A percentile compares a stretch with the other conserved stretches of the same genome.
Conservation (phyloP, 305 asterid genomes). For the Solanum hybrid region DNA sequence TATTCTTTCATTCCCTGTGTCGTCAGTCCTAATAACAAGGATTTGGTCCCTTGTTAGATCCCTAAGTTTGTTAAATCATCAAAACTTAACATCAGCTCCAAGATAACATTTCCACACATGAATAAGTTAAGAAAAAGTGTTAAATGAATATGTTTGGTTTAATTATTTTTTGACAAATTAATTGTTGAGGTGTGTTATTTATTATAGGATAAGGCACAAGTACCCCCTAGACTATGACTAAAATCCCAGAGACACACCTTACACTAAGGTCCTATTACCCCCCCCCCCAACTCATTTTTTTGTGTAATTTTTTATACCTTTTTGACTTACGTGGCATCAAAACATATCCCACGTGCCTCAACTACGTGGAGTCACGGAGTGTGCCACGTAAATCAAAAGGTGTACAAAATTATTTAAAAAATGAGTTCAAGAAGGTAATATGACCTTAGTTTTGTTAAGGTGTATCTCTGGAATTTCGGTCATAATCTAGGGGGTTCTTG, state of each 20-base stretch:
- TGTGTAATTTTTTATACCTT: too few relatives aligned
- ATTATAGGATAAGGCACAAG: background rate
- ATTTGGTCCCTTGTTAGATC: too few relatives aligned
- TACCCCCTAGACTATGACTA: background rate
- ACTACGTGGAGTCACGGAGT: background rate
- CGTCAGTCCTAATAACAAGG: too few relatives aligned
- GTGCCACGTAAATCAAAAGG: background rate
- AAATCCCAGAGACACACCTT: background rate
- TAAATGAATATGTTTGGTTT: background rate
- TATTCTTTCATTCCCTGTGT: too few relatives aligned
- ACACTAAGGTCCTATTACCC: background rate
- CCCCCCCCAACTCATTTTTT: background rate
- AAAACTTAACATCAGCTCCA: too few relatives aligned
- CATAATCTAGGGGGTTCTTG: background rate
- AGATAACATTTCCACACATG: background rate
- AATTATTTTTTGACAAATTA: background rate
- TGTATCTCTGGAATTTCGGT: background rate
- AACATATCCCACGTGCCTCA: background rate
- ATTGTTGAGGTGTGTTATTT: background rate
- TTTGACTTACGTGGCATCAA: background rate
- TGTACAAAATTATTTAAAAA: background rate
- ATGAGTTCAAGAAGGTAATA: background rate
- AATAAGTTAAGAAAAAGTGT: too few relatives aligned
- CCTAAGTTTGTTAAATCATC: too few relatives aligned
- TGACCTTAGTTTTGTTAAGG: background rate